Percentiles rank a stretch among this genome's conserved stretches.
These are phyloP conservation scores for Carpinus viminea DNA, from an alignment of 306 rosid genomes.

Conservation along the genomic window DNA sequence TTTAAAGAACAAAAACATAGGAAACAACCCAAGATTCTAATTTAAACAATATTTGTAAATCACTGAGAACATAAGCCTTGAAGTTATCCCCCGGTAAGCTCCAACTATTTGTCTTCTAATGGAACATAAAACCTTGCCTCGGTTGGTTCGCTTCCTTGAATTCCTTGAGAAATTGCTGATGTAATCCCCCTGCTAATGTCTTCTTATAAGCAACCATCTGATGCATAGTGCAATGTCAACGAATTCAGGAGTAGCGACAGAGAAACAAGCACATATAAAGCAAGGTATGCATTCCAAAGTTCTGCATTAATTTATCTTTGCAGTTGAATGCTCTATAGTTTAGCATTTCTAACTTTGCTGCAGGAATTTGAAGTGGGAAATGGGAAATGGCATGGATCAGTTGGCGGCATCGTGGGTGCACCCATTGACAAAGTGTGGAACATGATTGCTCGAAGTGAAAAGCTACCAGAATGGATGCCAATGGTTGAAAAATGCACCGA, in stretches of 20 bases:
- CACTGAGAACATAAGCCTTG: conserved; percentile 27
- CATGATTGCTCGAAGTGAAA: conserved; percentile 57
- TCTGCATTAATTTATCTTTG: not conserved
- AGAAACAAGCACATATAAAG: not conserved
- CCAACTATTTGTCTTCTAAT: not conserved
- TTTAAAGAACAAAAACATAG: no score
- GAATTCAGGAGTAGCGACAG: not conserved
- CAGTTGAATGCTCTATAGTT: not conserved
- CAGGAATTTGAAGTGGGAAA: conserved; percentile 40
- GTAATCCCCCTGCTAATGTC: not conserved
- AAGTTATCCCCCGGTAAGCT: conserved; percentile 19
- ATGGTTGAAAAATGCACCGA: conserved; percentile 72
- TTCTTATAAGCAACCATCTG: conserved; percentile 1
- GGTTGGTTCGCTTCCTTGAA: not conserved
- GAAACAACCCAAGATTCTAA: not conserved
- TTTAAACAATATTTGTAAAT: conserved; percentile 16
- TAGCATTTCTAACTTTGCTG: not conserved
- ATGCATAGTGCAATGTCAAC: not conserved
- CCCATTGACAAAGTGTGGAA: conserved; percentile 64
- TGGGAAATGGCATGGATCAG: conserved; percentile 70
- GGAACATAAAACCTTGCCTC: not conserved
- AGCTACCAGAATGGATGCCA: conserved; percentile 74
- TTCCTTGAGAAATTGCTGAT: not conserved
- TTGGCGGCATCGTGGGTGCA: conserved; percentile 60
- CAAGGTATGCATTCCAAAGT: not conserved